Evolutionary conservation across 768 basidiomycete species (phyloP).

Genomic region (Psilocybe sp.): DNA sequence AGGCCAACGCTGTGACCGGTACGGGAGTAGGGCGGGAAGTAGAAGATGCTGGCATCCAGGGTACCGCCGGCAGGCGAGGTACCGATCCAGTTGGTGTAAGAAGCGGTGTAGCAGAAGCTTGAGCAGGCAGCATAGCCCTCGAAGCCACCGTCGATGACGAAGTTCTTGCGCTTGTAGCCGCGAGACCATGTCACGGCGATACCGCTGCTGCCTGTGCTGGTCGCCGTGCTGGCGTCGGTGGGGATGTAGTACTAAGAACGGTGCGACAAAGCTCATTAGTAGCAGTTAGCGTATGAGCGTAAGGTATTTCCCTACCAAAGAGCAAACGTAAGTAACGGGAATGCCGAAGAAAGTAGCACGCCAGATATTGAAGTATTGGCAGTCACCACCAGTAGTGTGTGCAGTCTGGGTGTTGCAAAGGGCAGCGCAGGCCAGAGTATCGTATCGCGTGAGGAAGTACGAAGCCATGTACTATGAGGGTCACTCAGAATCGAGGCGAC

Average conservation of each 20-base stretch:
- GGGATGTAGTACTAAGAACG: conserved; percentile 36
- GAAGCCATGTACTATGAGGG: conserved; percentile 42
- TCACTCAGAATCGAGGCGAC: background rate
- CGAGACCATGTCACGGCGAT: conserved; percentile 40
- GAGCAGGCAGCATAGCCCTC: conserved; percentile 33
- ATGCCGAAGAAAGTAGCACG: conserved; percentile 36
- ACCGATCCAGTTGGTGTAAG: conserved; percentile 36
- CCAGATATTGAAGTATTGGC: conserved; percentile 50
- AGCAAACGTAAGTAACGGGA: conserved; percentile 43
- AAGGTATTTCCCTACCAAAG: conserved; percentile 19
- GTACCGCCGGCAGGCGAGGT: conserved; percentile 28
- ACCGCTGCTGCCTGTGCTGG: conserved; percentile 39
- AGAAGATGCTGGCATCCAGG: conserved; percentile 40
- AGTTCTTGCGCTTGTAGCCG: conserved; percentile 36
- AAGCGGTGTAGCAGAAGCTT: conserved; percentile 34
- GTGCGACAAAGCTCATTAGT: too few species aligned
- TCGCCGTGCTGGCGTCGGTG: conserved; percentile 38
- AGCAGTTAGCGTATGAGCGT: background rate
- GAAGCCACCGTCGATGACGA: conserved; percentile 37
- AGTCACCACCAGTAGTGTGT: conserved; percentile 36
- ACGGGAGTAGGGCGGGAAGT: conserved; percentile 34
- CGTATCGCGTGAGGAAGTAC: conserved; percentile 40
- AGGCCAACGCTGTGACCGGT: conserved; percentile 32
- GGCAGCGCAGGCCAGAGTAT: conserved; percentile 38
- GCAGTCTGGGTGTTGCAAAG: conserved; percentile 37